These are phyloP conservation scores for Syncephalastrum racemosum DNA, from an alignment of 371 early-diverging fungal genomes.

Conservation along the genomic window DNA sequence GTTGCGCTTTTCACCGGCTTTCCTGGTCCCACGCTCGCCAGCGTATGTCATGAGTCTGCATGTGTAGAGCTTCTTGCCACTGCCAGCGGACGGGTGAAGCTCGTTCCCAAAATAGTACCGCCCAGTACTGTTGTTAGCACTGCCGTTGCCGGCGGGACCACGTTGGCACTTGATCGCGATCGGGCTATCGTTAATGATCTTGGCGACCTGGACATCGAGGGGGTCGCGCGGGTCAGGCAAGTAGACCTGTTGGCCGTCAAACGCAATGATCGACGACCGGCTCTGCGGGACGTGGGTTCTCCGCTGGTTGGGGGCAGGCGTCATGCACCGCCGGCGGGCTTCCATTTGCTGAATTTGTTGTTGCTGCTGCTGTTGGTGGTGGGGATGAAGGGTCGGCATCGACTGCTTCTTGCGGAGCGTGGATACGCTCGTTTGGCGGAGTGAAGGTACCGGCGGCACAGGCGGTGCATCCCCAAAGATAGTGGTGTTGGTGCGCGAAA, in stretches of 20 bases:
- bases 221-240: conserved; percentile 50
- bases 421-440: too few species aligned
- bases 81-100: conserved; percentile 38
- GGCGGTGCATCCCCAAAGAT: background rate
- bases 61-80: conserved; percentile 44
- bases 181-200: conserved; percentile 52
- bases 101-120: conserved; percentile 64
- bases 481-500: conserved; percentile 11
- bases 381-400: conserved; percentile 19
- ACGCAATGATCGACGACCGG: conserved; percentile 17
- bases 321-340: background rate
- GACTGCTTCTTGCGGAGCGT: conserved; percentile 28
- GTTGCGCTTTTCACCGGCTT: conserved; percentile 25
- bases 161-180: conserved; percentile 49
- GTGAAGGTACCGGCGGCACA: background rate
- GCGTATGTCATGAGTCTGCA: conserved; percentile 47
- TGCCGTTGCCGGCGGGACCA: conserved; percentile 28
- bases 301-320: background rate
- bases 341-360: conserved; percentile 7
- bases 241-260: conserved; percentile 35
- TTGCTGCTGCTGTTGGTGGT: conserved; percentile 2
- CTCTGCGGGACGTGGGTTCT: conserved; percentile 5
- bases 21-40: conserved; percentile 8
- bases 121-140: conserved; percentile 19
- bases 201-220: conserved; percentile 56